Base-by-base conservation (phyloP, 225 moss, liverwort and hornwort species). In the Marchantia polymorpha region DNA sequence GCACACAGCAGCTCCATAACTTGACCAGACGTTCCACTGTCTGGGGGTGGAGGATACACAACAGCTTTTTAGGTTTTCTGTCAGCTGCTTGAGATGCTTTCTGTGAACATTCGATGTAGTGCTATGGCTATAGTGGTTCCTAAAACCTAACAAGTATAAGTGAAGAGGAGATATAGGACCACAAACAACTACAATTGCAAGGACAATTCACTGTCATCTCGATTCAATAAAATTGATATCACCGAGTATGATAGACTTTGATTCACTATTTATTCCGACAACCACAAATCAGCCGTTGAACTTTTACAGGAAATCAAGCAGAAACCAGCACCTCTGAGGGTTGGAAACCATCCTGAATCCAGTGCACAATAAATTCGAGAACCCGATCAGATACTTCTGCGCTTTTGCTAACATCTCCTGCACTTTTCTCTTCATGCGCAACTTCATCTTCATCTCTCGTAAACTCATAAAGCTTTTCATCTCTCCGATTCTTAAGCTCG, bases 301-400 rank as follows among this genome's bases (percentile, higher is more conserved):
- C 13, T 82, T 84, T 83, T 83, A 88, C 85, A 48, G 82, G 74
- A 65, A 81, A 77, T 4, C 83, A 75, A 25, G 70, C 66, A 20
- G 46, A 52, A 76, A 61, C 39, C 11, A 76, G 22, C 61, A 82
- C 79, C 52, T 88, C 78, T 75, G 90, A 82, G 51, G 86, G 76
- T 79, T 91, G 90, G 77, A 91, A 81, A 60, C 92, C 90, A 80
- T 82, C 89, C 83, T 91, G 84, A 85, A 99, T 90, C 93, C 93
- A 99, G 10, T 81, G 86, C 70, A 88, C 78, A 58, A 95, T 91
- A 52, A 95, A 80, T 55, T 86, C 88, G 76, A 92, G 82, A 80
- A 93, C 67, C 10, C 29, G 39, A 66, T 88, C 85, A 10, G 71
- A 82, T 58, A 49, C 65, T 72, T 72, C 82, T 46, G 79, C 19